These are phyloP conservation scores for Eutrema japonicum DNA, from an alignment of 345 rosid genomes.

Conservation along the genomic window DNA sequence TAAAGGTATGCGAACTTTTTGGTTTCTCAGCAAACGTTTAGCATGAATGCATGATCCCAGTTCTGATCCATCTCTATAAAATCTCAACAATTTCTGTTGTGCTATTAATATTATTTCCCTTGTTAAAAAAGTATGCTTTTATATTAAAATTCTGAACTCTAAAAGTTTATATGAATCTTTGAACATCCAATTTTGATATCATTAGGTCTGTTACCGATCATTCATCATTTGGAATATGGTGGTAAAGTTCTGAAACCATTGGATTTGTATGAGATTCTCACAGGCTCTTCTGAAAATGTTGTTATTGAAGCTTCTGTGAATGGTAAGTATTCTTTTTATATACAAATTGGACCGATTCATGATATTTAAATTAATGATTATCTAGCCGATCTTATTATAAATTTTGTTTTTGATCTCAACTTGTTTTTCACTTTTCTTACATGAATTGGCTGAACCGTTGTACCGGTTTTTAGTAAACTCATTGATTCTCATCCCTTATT, in stretches of 20 bases:
- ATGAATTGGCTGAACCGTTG: conserved; percentile 24
- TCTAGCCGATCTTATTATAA: conserved; percentile 6
- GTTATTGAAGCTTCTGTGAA: conserved; percentile 63
- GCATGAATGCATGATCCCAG: conserved; percentile 22
- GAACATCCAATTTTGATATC: conserved; percentile 35
- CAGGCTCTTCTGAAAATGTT: conserved; percentile 48
- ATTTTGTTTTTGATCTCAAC: conserved; percentile 1
- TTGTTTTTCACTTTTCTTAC: conserved; percentile 1
- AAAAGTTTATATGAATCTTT: conserved; percentile 24
- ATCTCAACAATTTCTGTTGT: too few relatives aligned
- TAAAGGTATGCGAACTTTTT: conserved; percentile 59
- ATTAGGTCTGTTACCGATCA: conserved; percentile 87
- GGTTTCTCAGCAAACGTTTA: conserved; percentile 16
- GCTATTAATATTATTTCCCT: too few relatives aligned
- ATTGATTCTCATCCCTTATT: conserved; percentile 4
- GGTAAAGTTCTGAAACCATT: conserved; percentile 59
- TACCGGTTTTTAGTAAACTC: conserved; percentile 6
- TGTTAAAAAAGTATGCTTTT: not conserved
- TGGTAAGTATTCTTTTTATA: conserved; percentile 51
- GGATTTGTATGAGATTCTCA: conserved; percentile 50
- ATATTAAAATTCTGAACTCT: not conserved
- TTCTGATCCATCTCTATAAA: conserved; percentile 2
- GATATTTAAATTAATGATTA: conserved; percentile 16
- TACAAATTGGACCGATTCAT: conserved; percentile 9
- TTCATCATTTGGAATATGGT: conserved; percentile 62